Evolutionary conservation across 2,329 filamentous ascomycete genomes (phyloP), one percentile per base, ranked within the genome.

Genomic region (Aspergillus fischeri): DNA sequence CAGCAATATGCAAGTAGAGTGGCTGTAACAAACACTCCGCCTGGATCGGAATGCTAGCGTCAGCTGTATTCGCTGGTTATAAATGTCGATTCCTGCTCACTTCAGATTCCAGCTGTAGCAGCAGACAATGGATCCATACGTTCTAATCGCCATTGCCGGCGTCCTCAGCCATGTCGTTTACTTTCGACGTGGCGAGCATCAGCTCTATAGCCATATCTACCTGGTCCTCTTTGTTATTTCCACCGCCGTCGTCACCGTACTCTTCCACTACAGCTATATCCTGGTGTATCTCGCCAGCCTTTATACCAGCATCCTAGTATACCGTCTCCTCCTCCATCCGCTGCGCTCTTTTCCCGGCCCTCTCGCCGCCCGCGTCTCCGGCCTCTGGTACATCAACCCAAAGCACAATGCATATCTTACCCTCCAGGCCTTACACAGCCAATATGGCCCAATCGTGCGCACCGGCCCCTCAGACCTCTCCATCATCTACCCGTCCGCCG

Each of bases 391-490:
- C 17, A 48, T 52, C 14, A 35, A 21, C 3, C 10, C 58, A 11
- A 28, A 21, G 14, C 44, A 49, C 3, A 49, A 48, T 10, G 52
- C 17, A 35, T 25, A n/a, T 41, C 54, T 25, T 11, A 29, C 11
- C 65, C 63, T 64, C 67, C 25, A 64, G 5, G 57, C 58, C 4
- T 56, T 76, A 28, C 75, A 77, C 57, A 58, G 68, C 28, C 58
- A 67, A 49, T 69, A 75, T 56, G 75, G 73, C 7, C 64, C 68
- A n/a, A 67, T 71, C 54, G 68, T 77, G 0, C 65, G 75, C 5
- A 62, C 73, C 17, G 75, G 75, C 3, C 66, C 72, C 1, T 68
- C 66, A 8, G 67, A 71, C 7, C 62, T 77, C 11, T 75, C 73
- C 9, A 71, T 76, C 49, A 65, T 60, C 4, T 63, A 75, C 54